Conservation (phyloP, 306 rosid genomes). For the Nissolia schottii region DNA sequence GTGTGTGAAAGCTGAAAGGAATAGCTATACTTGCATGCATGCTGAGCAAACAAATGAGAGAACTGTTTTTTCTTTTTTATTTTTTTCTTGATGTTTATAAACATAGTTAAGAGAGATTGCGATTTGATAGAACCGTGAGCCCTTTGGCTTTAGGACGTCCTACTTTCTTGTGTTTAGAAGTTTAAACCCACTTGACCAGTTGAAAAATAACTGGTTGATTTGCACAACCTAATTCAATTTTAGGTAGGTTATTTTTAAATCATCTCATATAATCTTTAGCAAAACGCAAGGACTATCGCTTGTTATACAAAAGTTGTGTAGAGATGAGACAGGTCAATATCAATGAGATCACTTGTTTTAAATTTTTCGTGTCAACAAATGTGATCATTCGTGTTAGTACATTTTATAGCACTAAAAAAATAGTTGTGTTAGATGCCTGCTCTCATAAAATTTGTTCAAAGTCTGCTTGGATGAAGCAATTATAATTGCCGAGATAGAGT, state of each 20-base stretch:
- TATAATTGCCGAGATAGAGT: background rate
- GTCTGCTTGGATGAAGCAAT: background rate
- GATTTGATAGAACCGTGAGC: background rate
- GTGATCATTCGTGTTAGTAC: too few species aligned
- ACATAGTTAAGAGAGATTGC: too few species aligned
- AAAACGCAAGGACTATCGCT: background rate
- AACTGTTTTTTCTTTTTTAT: too few species aligned
- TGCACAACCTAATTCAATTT: too few species aligned
- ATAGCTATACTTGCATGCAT: background rate
- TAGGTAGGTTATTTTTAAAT: too few species aligned
- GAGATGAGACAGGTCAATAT: background rate
- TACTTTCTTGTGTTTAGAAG: background rate
- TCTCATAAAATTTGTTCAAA: background rate
- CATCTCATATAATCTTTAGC: background rate
- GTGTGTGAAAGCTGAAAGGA: constrained; percentile 13
- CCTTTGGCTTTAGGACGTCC: background rate
- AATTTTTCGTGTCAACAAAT: too few species aligned
- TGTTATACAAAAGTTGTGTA: background rate
- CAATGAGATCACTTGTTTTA: background rate
- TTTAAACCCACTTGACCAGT: background rate
- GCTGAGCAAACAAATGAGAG: background rate
- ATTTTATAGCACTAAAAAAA: too few species aligned
- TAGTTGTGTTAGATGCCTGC: background rate
- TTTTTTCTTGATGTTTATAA: too few species aligned
- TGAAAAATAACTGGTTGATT: too few species aligned